Evolutionary conservation across 164 flowering plant genomes (phyloP), one percentile per base, ranked within the genome.

Genomic region (Malania oleifera): DNA sequence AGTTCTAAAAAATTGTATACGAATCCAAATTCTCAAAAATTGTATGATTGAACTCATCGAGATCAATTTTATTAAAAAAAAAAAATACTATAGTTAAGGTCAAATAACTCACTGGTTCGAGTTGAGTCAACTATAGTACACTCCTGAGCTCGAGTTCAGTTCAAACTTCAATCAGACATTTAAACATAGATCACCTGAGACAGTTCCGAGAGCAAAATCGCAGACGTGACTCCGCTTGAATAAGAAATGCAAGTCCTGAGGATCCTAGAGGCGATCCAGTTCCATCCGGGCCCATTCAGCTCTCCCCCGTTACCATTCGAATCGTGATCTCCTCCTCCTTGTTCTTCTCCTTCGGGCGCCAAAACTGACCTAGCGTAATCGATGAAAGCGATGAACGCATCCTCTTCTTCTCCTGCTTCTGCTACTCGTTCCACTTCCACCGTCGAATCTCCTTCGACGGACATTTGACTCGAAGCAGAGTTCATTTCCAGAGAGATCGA

Each of bases 181-280:
- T n/a, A n/a, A n/a, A n/a, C n/a, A 7, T 12, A 15, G 13, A 40
- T 44, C 40, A 85, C 97, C 89, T 79, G 96, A 61, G 81, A 82
- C 39, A 93, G 86, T 55, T 88, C 97, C 28, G 97, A 86, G 26
- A 93, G 89, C 17, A 93, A 79, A 66, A 93, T 93, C 1, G 95
- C 99, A 26, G 90, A 20, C 31, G 97, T 90, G 57, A 90, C 97
- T 1, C 97, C 96, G 29, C 91, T 93, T 0, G 93, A 88, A 48
- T 88, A 93, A 24, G 91, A 80, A 12, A 65, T 67, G 31, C 93
- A 90, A 4, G 89, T 84, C 55, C 72, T 88, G 54, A 93, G 85
- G 38, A 85, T 78, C 49, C 91, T 83, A 70, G 81, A 77, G 15
- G 76, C 80, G 18, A 85, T 77, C 96, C 99, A 93, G 64, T 80